Evolutionary conservation across 306 rosid genomes (phyloP), one percentile per base, ranked within the genome.

Genomic region (Acacia confusa): DNA sequence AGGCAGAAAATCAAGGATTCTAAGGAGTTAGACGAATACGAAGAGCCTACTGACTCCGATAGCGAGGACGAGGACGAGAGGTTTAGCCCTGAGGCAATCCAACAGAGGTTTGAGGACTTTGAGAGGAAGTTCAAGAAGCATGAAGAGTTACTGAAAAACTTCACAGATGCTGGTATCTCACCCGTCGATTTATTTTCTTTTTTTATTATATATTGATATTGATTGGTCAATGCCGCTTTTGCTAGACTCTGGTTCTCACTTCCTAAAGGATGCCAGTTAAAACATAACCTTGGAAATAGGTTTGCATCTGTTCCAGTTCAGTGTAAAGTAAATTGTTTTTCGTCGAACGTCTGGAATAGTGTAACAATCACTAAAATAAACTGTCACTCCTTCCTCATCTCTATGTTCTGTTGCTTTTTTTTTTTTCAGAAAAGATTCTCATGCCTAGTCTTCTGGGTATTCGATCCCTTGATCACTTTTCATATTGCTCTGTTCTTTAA

Each of bases 41-140:
- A 91, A 78, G 98, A 95, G 82, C 90, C 89, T 38, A 84, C 97
- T 19, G 99, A 93, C 79, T 95, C 97, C 12, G 99, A 93, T 13
- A 86, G 89, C 16, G 97, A 93, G 12, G 92, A 87, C 0, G 98
- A 95, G 7, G 95, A 91, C 57, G 92, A 84, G 80, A 78, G 85
- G 32, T 78, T 67, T 79, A 81, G 80, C 72, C 32, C 72, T 0
- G 98, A 93, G 1, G 92, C 82, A 15, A 9, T 82, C 25, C 45
- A 83, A 63, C 85, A 90, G 82, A 82, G 83, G 50, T 30, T 40
- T 27, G 78, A 86, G 0, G 83, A 87, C 71, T 93, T 92, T 74
- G 86, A 92, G 83, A 89, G 83, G 88, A 95, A 95, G 87, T 84
- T 67, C 79, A 79, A 78, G 78, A 90, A 85, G 75, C 97, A 95